These are phyloP conservation scores for Scheffersomyces cryptocercus DNA, from an alignment of 1,139 yeast species.

Conservation along the genomic window DNA sequence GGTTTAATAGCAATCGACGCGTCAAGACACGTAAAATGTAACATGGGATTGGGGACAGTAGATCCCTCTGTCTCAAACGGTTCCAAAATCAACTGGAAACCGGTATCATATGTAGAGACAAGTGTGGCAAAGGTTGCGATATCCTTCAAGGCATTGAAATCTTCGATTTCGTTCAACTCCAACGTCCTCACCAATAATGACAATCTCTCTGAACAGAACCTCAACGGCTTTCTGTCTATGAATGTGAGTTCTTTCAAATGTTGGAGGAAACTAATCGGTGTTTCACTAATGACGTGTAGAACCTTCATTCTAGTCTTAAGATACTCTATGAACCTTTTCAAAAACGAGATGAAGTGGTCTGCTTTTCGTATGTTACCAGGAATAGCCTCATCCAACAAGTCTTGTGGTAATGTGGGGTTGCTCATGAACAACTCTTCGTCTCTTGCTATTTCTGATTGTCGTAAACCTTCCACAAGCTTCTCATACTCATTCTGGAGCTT, in stretches of 20 bases:
- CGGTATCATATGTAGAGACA: conserved; percentile 91
- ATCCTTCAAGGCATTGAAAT: conserved; percentile 88
- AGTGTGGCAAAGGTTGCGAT: conserved; percentile 96
- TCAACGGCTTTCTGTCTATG: conserved; percentile 85
- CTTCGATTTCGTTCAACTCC: conserved; percentile 87
- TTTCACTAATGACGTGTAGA: conserved; percentile 92
- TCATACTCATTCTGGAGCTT: conserved; percentile 89
- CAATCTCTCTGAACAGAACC: conserved; percentile 89
- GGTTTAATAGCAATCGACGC: conserved; percentile 98
- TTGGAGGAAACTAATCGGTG: conserved; percentile 88
- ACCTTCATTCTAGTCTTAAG: conserved; percentile 97
- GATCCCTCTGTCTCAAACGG: conserved; percentile 97
- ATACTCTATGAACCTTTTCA: conserved; percentile 90
- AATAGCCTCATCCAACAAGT: conserved; percentile 84
- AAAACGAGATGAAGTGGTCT: conserved; percentile 91
- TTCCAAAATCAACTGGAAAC: conserved; percentile 87
- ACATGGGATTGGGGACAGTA: conserved; percentile 96
- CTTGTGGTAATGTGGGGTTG: conserved; percentile 84
- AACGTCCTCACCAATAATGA: conserved; percentile 85
- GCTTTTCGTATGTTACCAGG: conserved; percentile 98
- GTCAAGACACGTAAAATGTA: conserved; percentile 91
- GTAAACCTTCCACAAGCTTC: conserved; percentile 82
- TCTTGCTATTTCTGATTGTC: conserved; percentile 72
- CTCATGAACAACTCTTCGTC: conserved; percentile 84
- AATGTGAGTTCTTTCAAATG: conserved; percentile 92